Percentiles rank a stretch among this genome's conserved stretches.
Conservation (phyloP, 495 filamentous ascomycete genomes). For the Amorphotheca resinae region DNA sequence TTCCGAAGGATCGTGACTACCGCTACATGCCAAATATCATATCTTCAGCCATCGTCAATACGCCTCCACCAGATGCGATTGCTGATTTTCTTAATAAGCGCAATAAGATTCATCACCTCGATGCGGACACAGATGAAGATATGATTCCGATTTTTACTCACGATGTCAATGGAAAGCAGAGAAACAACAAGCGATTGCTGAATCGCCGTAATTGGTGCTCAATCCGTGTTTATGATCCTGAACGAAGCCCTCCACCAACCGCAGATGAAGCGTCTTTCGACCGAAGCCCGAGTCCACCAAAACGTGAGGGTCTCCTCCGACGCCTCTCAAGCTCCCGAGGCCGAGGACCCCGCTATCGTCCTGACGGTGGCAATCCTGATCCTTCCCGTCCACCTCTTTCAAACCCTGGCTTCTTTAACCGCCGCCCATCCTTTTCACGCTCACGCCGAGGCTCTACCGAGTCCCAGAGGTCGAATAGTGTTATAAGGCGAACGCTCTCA, state of each 20-base stretch:
- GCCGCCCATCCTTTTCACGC: conserved; percentile 15
- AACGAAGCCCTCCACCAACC: conserved; percentile 55
- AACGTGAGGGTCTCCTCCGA: conserved; percentile 13
- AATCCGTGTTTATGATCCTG: conserved; percentile 70
- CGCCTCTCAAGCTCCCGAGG: conserved; percentile 14
- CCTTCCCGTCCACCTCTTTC: conserved; percentile 9
- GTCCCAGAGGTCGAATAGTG: conserved; percentile 33
- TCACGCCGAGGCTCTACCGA: conserved; percentile 24
- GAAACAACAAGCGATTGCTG: conserved; percentile 86
- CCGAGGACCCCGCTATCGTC: conserved; percentile 18
- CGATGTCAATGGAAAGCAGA: conserved; percentile 75
- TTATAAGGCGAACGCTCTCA: conserved; percentile 45
- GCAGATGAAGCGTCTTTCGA: conserved; percentile 36
- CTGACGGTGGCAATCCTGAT: conserved; percentile 8
- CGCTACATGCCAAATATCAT: conserved; percentile 88
- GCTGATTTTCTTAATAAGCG: conserved; percentile 87
- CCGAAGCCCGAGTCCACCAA: conserved; percentile 24
- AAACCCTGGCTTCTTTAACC: conserved; percentile 15
- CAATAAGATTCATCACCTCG: conserved; percentile 85
- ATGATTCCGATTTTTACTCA: conserved; percentile 87
- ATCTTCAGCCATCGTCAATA: conserved; percentile 84
- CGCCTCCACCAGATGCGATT: conserved; percentile 78
- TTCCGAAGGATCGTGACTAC: conserved; percentile 76
- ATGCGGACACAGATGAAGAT: conserved; percentile 77
- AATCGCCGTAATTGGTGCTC: conserved; percentile 90